These are phyloP conservation scores for Skeletonema tropicum DNA, from an alignment of 108 stramenopile species.

Conservation along the genomic window DNA sequence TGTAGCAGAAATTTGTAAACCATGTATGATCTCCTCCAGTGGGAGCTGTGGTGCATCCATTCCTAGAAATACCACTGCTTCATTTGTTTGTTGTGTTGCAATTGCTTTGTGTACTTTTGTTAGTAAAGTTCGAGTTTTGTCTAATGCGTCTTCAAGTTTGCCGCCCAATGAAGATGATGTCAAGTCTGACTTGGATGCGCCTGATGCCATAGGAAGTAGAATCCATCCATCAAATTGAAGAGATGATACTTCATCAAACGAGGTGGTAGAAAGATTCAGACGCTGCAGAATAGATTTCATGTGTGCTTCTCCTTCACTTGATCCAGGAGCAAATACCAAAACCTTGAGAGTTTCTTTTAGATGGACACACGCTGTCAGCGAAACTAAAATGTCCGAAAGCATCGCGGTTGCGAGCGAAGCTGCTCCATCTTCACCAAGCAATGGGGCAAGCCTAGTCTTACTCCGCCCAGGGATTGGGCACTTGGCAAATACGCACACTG, in stretches of 20 bases:
- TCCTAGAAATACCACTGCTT: constrained; percentile 76
- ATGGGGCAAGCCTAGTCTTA: constrained; percentile 73
- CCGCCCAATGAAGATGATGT: constrained; percentile 64
- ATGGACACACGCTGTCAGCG: constrained; percentile 40
- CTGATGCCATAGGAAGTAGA: constrained; percentile 53
- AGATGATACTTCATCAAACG: neutral
- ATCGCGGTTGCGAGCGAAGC: constrained; percentile 74
- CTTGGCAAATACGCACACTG: constrained; percentile 83
- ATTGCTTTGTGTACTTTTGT: neutral
- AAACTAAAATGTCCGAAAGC: constrained; percentile 76
- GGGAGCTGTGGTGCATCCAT: constrained; percentile 88
- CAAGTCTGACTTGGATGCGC: constrained; percentile 34
- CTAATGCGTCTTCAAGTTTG: constrained; percentile 68
- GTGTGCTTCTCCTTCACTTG: constrained; percentile 24
- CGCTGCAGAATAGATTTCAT: constrained; percentile 53
- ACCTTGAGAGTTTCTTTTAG: constrained; percentile 52
- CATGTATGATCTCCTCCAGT: constrained; percentile 69
- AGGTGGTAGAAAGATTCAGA: constrained; percentile 24
- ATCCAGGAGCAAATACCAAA: constrained; percentile 71
- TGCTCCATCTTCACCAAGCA: constrained; percentile 71
- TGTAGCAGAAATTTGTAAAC: constrained; percentile 40
- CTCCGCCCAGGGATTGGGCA: constrained; percentile 74
- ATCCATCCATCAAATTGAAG: constrained; percentile 29
- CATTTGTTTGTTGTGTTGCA: constrained; percentile 10
- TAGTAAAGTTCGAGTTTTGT: constrained; percentile 42